Conservation (phyloP, 345 rosid genomes). For the Arabis alpina region DNA sequence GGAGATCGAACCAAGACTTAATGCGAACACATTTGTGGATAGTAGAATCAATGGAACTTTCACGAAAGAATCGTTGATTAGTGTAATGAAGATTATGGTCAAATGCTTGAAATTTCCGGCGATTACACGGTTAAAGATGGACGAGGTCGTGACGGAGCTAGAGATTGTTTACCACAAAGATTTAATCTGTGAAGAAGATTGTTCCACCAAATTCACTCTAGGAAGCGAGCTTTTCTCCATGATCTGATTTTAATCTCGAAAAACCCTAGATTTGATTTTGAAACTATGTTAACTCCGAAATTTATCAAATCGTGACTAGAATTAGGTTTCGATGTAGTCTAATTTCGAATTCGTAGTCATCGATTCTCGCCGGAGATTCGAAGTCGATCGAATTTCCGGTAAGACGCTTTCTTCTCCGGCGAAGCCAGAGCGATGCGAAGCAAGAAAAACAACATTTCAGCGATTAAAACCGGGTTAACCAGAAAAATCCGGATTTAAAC, state of each 20-base stretch:
- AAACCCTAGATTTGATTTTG: not conserved
- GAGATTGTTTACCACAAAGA: slow-evolving; percentile 58
- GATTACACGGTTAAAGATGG: slow-evolving; percentile 53
- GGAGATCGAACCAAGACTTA: slow-evolving; percentile 51
- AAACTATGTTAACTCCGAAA: not conserved
- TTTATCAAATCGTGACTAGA: not conserved
- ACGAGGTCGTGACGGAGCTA: slow-evolving; percentile 52
- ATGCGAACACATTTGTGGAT: slow-evolving; percentile 57
- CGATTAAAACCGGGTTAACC: too few relatives aligned
- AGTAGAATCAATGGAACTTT: slow-evolving; percentile 53
- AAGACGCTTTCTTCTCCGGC: not conserved
- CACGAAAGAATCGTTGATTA: slow-evolving; percentile 54
- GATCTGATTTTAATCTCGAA: too few relatives aligned
- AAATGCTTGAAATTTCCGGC: slow-evolving; percentile 55
- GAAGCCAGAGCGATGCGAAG: not conserved
- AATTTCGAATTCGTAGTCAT: not conserved
- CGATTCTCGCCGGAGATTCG: not conserved
- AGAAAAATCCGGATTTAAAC: too few relatives aligned
- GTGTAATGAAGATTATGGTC: slow-evolving; percentile 50
- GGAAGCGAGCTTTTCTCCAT: slow-evolving; percentile 58
- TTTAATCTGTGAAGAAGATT: slow-evolving; percentile 57
- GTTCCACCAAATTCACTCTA: slow-evolving; percentile 52
- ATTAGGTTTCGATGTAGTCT: too few relatives aligned
- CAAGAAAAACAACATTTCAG: too few relatives aligned
- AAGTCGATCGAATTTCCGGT: not conserved